Percentiles rank a stretch among this genome's conserved stretches.
Conservation (phyloP, 257 asterid species). For the Solanum commersonii region DNA sequence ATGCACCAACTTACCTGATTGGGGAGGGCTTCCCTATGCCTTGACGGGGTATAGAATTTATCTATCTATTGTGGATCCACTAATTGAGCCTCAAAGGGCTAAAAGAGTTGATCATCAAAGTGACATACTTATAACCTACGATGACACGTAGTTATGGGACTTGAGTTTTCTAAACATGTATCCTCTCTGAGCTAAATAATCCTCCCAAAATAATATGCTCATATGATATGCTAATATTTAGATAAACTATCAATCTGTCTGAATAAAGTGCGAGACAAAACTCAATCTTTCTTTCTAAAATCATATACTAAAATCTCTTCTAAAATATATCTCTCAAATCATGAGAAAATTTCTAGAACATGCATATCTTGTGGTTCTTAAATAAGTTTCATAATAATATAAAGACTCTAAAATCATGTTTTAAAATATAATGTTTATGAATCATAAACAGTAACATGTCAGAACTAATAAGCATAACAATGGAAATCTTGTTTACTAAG, state of each 20-base stretch:
- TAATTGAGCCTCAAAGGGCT: neutral
- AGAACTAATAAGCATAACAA: too few relatives aligned
- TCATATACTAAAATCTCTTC: neutral
- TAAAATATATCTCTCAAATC: neutral
- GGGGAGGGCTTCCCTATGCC: neutral
- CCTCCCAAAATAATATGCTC: too few relatives aligned
- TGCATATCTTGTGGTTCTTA: neutral
- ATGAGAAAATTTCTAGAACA: neutral
- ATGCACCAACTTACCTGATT: neutral
- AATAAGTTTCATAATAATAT: too few relatives aligned
- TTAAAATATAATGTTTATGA: too few relatives aligned
- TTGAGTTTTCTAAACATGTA: neutral
- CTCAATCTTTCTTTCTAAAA: neutral
- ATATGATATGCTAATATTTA: too few relatives aligned
- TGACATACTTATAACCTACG: neutral
- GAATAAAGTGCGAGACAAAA: neutral
- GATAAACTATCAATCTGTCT: too few relatives aligned
- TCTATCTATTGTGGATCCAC: neutral
- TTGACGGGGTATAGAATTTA: neutral
- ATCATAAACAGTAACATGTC: too few relatives aligned
- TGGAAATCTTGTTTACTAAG: neutral
- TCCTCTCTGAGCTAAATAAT: neutral
- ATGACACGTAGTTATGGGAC: neutral
- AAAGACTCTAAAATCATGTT: neutral
- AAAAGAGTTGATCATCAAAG: neutral